Evolutionary conservation across 2,329 filamentous ascomycete genomes (phyloP), one percentile per base, ranked within the genome.

Genomic region (Fusarium staphyleae): DNA sequence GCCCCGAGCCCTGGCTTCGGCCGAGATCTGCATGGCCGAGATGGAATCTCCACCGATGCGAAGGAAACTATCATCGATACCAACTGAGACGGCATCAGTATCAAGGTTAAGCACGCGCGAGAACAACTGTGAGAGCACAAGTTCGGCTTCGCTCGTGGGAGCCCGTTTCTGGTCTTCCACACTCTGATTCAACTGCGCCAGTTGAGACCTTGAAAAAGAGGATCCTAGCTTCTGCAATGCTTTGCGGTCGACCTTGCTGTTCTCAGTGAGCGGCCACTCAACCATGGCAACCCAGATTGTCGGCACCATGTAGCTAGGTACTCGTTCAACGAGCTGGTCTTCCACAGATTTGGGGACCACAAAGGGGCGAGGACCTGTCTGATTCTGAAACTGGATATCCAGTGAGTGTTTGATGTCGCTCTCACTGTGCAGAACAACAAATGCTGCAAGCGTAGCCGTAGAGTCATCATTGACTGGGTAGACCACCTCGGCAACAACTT

Each of bases 31-130:
- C 54, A 55, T 83, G 2, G 79, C 78, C 0, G 72, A 60, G 3
- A 81, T 74, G 0, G 79, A 81, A 58, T 81, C 77, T 19, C 79
- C 79, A 10, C 79, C 79, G 0, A 80, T 70, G 0, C 71, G 70
- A 66, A 81, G 79, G 64, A 82, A 81, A 63, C 76, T 78, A 50
- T 80, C 75, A 14, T 52, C 41, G 3, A 40, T 10, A 3, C 41
- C 41, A 9, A 52, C 46, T 4, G 39, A n/a, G 9, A 13, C 10
- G 2, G 10, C 22, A 3, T 30, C 32, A 11, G 33, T 16, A 9
- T 24, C 14, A 5, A 54, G 36, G 4, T 29, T 24, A 4, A 24
- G 8, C 5, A 24, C 22, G 22, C 14, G 12, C 2, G 32, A 24
- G 33, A 37, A 54, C 9, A 52, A 28, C 3, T 13, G 26, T 37